Conservation (phyloP, 2,329 filamentous ascomycete genomes). For the Boeremia lycopersici region DNA sequence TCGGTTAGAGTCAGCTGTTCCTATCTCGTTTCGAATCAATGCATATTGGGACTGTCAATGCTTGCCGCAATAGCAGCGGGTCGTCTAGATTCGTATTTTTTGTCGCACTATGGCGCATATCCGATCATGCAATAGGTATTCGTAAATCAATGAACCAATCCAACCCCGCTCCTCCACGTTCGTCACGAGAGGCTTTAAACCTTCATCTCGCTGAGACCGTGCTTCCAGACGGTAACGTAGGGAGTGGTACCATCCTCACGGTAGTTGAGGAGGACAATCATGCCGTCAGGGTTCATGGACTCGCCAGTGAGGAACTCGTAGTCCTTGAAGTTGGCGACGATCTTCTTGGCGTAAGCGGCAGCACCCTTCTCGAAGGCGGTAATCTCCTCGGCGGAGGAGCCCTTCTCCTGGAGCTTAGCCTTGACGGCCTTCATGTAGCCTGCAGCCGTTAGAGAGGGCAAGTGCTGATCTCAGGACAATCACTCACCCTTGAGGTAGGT, state of each 20-base stretch:
- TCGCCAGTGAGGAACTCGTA: slow-evolving; percentile 94
- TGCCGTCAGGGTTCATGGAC: slow-evolving; percentile 90
- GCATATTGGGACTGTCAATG: background rate
- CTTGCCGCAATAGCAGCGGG: slow-evolving; percentile 23
- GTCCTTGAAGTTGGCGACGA: slow-evolving; percentile 88
- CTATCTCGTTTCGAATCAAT: background rate
- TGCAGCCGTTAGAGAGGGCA: slow-evolving; percentile 42
- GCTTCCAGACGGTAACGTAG: slow-evolving; percentile 91
- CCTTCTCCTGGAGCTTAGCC: slow-evolving; percentile 69
- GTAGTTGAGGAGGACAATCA: slow-evolving; percentile 96
- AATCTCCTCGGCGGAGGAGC: slow-evolving; percentile 63
- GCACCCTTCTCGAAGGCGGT: slow-evolving; percentile 81
- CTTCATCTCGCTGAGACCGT: slow-evolving; percentile 88
- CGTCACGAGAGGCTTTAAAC: slow-evolving; percentile 64
- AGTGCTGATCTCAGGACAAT: background rate
- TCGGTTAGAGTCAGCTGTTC: background rate
- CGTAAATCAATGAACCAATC: slow-evolving; percentile 42
- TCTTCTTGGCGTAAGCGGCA: slow-evolving; percentile 76
- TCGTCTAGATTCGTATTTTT: slow-evolving; percentile 44
- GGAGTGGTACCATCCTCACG: slow-evolving; percentile 94
- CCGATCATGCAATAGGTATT: slow-evolving; percentile 47
- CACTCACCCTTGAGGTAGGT: slow-evolving; percentile 79
- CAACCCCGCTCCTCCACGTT: slow-evolving; percentile 26
- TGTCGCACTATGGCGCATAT: slow-evolving; percentile 42
- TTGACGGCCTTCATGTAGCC: slow-evolving; percentile 94